Evolutionary conservation across 129 eudicot species (phyloP).

Genomic region (Pulicaria dysenterica): DNA sequence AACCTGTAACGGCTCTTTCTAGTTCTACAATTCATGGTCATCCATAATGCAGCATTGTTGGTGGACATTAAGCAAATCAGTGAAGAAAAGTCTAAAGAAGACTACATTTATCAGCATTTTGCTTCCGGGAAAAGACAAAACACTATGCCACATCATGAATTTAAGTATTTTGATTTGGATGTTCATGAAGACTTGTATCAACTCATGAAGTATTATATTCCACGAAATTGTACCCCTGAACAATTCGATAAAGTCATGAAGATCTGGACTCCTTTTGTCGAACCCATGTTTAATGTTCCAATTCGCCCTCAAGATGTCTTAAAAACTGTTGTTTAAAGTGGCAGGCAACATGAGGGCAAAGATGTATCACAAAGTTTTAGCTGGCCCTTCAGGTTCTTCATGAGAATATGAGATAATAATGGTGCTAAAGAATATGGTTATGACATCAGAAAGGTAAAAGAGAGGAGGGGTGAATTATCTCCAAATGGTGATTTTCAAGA

Average conservation of each 20-base stretch:
- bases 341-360: slow-evolving; percentile 39
- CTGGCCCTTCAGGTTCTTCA: slow-evolving; percentile 42
- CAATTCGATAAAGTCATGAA: slow-evolving; percentile 73
- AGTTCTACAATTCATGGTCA: slow-evolving; percentile 3
- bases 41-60: slow-evolving; percentile 57
- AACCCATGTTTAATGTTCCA: slow-evolving; percentile 74
- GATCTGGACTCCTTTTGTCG: slow-evolving; percentile 85
- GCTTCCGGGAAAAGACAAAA: slow-evolving; percentile 60
- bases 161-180: slow-evolving; percentile 56
- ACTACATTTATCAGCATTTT: slow-evolving; percentile 58
- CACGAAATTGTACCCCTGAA: slow-evolving; percentile 73
- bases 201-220: slow-evolving; percentile 75
- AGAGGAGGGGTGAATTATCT: slow-evolving; percentile 91
- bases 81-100: slow-evolving; percentile 57
- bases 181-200: slow-evolving; percentile 87
- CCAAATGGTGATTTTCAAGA: slow-evolving; percentile 63
- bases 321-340: slow-evolving; percentile 34
- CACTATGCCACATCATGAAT: slow-evolving; percentile 61
- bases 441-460: slow-evolving; percentile 43
- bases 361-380: slow-evolving; percentile 28
- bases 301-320: slow-evolving; percentile 48
- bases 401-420: slow-evolving; percentile 26
- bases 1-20: neutral
- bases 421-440: slow-evolving; percentile 45
- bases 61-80: slow-evolving; percentile 79